Percentiles rank a stretch among this genome's conserved stretches.
phyloP scores from a whole-genome alignment of 2,329 filamentous ascomycete genomes.

The Rasamsonia emersonii region DNA sequence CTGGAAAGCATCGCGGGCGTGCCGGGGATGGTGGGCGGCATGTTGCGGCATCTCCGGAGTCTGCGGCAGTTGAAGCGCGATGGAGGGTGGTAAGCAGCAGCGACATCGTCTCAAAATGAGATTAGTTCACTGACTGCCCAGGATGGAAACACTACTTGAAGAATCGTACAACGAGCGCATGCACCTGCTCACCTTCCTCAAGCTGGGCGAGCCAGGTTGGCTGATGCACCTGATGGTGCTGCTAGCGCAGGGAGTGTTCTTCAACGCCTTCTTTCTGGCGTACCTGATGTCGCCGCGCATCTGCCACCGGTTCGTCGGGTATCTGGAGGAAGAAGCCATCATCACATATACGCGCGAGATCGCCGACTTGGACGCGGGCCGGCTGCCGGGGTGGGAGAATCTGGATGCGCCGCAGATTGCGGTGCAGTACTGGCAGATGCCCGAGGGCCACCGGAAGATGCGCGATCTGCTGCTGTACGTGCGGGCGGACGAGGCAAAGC shows the following conservation, averaged over 20 bases:
- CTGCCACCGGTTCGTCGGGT: slow-evolving; percentile 92
- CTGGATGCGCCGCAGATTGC: slow-evolving; percentile 82
- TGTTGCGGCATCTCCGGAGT: slow-evolving; percentile 80
- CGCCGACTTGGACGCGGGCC: slow-evolving; percentile 75
- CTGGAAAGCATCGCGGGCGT: slow-evolving; percentile 91
- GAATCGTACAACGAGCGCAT: slow-evolving; percentile 91
- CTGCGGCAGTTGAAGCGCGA: slow-evolving; percentile 80
- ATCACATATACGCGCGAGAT: slow-evolving; percentile 89
- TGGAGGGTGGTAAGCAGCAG: slow-evolving; percentile 69
- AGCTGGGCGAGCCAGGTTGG: slow-evolving; percentile 75
- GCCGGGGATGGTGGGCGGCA: slow-evolving; percentile 92
- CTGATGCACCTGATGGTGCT: slow-evolving; percentile 93
- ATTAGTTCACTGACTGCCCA: slow-evolving; percentile 15
- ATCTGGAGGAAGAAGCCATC: slow-evolving; percentile 94
- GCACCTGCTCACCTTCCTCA: slow-evolving; percentile 88
- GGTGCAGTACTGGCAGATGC: slow-evolving; percentile 88
- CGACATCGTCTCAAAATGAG: background rate
- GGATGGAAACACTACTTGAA: slow-evolving; percentile 87
- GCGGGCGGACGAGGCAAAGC: slow-evolving; percentile 79
- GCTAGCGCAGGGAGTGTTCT: slow-evolving; percentile 89
- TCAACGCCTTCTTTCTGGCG: slow-evolving; percentile 83
- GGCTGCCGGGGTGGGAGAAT: slow-evolving; percentile 70
- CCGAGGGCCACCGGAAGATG: slow-evolving; percentile 73
- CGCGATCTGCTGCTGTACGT: slow-evolving; percentile 80
- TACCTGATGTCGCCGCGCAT: slow-evolving; percentile 82